phyloP scores from a whole-genome alignment of 2,329 filamentous ascomycete genomes.

The Pyrenochaeta sp. region DNA sequence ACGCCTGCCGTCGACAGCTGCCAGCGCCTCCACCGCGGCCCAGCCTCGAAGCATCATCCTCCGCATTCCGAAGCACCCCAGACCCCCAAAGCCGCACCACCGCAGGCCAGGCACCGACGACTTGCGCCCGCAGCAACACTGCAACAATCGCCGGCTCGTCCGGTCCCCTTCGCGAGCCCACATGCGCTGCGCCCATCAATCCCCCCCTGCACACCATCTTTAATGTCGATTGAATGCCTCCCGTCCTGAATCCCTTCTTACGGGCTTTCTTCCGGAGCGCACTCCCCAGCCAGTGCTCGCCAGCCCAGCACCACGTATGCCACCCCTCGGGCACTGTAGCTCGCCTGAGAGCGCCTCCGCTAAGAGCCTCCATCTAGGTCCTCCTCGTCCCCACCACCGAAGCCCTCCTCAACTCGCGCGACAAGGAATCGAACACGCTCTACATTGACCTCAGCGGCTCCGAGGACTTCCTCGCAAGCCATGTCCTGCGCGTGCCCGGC shows the following conservation, averaged over 20 bases:
- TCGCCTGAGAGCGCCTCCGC: not conserved
- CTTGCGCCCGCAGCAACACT: constrained; percentile 19
- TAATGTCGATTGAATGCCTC: constrained; percentile 80
- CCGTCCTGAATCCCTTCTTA: constrained; percentile 93
- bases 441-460: constrained; percentile 83
- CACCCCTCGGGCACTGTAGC: not conserved
- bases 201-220: constrained; percentile 18
- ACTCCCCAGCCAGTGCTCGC: constrained; percentile 87
- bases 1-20: too few relatives aligned
- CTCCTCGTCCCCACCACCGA: constrained; percentile 94
- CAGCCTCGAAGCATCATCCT: constrained; percentile 10
- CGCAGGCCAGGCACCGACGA: constrained; percentile 40
- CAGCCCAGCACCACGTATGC: constrained; percentile 82
- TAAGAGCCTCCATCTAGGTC: constrained; percentile 57
- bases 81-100: too few relatives aligned
- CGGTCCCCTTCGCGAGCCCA: constrained; percentile 29
- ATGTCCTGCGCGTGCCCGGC: constrained; percentile 85
- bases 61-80: constrained; percentile 22
- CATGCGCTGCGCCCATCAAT: constrained; percentile 36
- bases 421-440: constrained; percentile 79
- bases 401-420: constrained; percentile 84
- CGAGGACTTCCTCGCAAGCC: constrained; percentile 95
- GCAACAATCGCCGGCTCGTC: constrained; percentile 24
- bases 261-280: constrained; percentile 98
- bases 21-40: constrained; percentile 3